Evolutionary conservation across 1,139 yeast genomes (phyloP), one percentile per base, ranked within the genome.

Genomic region (Suhomyces choctaworum): DNA sequence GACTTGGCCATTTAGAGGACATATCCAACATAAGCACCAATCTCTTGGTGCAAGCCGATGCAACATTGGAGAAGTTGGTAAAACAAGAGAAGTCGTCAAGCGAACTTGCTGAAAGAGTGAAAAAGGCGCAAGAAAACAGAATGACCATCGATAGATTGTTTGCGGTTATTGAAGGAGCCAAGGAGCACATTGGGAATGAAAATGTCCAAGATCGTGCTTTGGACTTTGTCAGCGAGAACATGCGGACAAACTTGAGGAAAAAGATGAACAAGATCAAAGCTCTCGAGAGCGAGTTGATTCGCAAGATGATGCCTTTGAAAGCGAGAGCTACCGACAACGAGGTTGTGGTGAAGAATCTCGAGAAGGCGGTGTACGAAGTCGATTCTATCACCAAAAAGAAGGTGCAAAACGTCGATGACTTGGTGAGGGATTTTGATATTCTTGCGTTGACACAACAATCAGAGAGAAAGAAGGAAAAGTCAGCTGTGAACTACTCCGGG

Each of bases 231-330:
- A 50, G 46, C 13, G 51, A 47, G 16, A 26, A 34, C 5, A 29
- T 50, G 31, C 48, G 48, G 32, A 27, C 30, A 2, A 39, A 34
- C 2, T 36, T 46, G 34, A 37, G 49, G 12, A 35, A 42, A 31
- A 49, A 48, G 26, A 32, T 49, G 21, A 39, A 44, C 5, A 31
- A 31, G 11, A 45, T 50, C 26, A 38, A 39, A 32, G 16, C 23
- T 10, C 39, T 46, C n/a, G 46, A 42, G 12, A 44, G 41, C n/a
- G 42, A 45, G 16, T 40, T 47, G 10, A 28, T 46, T 17, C 28
- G 39, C 20, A 42, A 40, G 27, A 42, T 55, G 44, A 37, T 52
- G 29, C 53, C 58, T 4, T 41, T 53, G 16, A 53, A 51, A 31
- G 49, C 55, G 4, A 39, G 32, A 21, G 27, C 37, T 4, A 30